Conservation (phyloP, 2,329 filamentous ascomycete genomes). For the Fusarium sp. region DNA sequence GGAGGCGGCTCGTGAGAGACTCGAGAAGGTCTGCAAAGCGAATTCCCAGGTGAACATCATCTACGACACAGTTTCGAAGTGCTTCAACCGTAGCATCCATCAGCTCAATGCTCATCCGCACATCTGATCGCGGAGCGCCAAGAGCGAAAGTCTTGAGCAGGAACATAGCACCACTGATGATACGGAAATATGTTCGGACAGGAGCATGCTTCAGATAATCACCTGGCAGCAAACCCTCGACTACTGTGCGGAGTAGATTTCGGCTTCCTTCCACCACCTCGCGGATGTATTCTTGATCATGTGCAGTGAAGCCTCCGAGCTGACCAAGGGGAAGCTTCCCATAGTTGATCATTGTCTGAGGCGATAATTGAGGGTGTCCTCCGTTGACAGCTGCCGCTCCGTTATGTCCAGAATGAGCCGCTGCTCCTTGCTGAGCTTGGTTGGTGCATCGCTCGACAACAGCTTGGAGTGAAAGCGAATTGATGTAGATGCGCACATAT, state of each 20-base stretch:
- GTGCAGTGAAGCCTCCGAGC: constrained; percentile 70
- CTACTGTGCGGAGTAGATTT: constrained; percentile 80
- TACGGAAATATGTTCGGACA: constrained; percentile 86
- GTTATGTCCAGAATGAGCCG: constrained; percentile 51
- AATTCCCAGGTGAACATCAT: constrained; percentile 87
- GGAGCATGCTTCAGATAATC: constrained; percentile 85
- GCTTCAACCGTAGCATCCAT: constrained; percentile 81
- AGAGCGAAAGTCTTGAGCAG: constrained; percentile 86
- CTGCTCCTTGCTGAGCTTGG: constrained; percentile 69
- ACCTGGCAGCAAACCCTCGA: constrained; percentile 77
- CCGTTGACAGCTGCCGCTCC: constrained; percentile 48
- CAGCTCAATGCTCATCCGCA: constrained; percentile 77
- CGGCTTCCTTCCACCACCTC: constrained; percentile 83
- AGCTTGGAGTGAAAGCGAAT: constrained; percentile 92
- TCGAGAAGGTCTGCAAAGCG: constrained; percentile 86
- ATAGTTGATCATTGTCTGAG: constrained; percentile 72
- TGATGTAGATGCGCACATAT: constrained; percentile 93
- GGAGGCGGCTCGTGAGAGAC: constrained; percentile 77
- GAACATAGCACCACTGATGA: constrained; percentile 87
- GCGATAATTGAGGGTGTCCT: constrained; percentile 60
- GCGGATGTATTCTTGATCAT: constrained; percentile 77
- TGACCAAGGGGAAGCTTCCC: constrained; percentile 72
- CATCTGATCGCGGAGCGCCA: constrained; percentile 81
- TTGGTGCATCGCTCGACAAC: constrained; percentile 91
- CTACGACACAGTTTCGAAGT: constrained; percentile 80